These are phyloP conservation scores for Phytophthora kernoviae DNA, from an alignment of 352 stramenopile genomes.

Conservation along the genomic window DNA sequence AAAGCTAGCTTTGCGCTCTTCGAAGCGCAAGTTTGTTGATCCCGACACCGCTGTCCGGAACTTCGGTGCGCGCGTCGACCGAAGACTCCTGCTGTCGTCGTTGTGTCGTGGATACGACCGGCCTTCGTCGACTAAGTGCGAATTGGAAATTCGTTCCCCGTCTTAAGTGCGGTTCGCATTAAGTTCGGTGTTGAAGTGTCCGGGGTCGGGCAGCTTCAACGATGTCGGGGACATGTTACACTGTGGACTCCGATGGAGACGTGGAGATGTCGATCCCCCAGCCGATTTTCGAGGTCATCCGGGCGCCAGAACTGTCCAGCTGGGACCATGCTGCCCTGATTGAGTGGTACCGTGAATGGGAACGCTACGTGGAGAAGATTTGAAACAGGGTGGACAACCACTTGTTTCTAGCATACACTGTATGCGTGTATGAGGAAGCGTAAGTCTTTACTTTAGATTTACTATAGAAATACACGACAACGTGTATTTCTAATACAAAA, in stretches of 20 bases:
- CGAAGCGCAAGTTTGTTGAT: slow-evolving; percentile 6
- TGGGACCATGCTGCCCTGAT: slow-evolving; percentile 21
- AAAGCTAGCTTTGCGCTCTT: slow-evolving; percentile 7
- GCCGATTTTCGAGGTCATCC: slow-evolving; percentile 20
- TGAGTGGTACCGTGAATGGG: slow-evolving; percentile 6
- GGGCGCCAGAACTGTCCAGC: slow-evolving; percentile 4
- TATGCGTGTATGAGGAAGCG: too few species aligned
- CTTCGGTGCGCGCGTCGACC: neutral
- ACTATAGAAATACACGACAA: too few species aligned
- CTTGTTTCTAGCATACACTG: too few species aligned
- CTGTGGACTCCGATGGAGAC: slow-evolving; percentile 8
- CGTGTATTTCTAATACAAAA: too few species aligned
- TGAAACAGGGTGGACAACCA: too few species aligned
- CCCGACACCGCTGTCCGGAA: neutral
- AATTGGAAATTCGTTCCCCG: neutral
- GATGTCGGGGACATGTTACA: slow-evolving; percentile 6
- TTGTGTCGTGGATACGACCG: neutral
- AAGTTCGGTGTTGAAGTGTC: slow-evolving; percentile 4
- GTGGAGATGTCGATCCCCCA: slow-evolving; percentile 18
- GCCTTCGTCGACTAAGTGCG: slow-evolving; percentile 2
- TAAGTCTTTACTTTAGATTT: too few species aligned
- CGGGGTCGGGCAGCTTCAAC: slow-evolving; percentile 3
- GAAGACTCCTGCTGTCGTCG: slow-evolving; percentile 3
- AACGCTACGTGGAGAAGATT: slow-evolving; percentile 16
- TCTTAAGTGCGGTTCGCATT: slow-evolving; percentile 4